Conservation (phyloP, 2,329 filamentous ascomycete genomes). For the Phyllosticta paracitricarpa region DNA sequence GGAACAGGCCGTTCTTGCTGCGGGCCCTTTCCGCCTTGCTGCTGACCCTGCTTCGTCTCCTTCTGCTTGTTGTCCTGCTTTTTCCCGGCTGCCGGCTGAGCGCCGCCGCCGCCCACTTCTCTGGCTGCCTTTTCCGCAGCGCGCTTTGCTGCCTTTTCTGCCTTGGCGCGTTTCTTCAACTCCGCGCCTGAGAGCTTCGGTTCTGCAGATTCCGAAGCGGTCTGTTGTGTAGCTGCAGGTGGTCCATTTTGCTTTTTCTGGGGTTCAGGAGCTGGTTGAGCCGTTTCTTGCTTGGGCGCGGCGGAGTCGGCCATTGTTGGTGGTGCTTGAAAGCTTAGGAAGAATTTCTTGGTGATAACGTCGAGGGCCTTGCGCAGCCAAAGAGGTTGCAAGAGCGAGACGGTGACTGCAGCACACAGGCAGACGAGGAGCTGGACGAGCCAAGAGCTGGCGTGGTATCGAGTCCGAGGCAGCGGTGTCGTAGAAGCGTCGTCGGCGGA, state of each 20-base stretch:
- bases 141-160: conserved; percentile 80
- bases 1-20: conserved; percentile 16
- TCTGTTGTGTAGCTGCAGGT: not conserved
- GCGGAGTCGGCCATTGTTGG: not conserved
- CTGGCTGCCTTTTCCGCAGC: conserved; percentile 52
- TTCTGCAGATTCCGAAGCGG: conserved; percentile 14
- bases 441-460: not conserved
- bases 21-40: conserved; percentile 23
- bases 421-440: not conserved
- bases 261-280: not conserved
- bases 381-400: not conserved
- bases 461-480: not conserved
- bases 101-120: conserved; percentile 20
- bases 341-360: not conserved
- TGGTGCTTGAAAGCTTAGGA: not conserved
- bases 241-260: not conserved
- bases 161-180: conserved; percentile 80
- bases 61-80: conserved; percentile 29
- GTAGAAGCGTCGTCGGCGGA: not conserved
- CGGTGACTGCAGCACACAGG: not conserved
- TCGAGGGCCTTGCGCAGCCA: not conserved
- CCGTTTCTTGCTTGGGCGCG: not conserved
- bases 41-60: conserved; percentile 26
- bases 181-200: conserved; percentile 63
- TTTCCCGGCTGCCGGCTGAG: conserved; percentile 29